Percentiles rank a stretch among this genome's conserved stretches.
Conservation (phyloP, 306 rosid genomes). For the Sicyos edulis region DNA sequence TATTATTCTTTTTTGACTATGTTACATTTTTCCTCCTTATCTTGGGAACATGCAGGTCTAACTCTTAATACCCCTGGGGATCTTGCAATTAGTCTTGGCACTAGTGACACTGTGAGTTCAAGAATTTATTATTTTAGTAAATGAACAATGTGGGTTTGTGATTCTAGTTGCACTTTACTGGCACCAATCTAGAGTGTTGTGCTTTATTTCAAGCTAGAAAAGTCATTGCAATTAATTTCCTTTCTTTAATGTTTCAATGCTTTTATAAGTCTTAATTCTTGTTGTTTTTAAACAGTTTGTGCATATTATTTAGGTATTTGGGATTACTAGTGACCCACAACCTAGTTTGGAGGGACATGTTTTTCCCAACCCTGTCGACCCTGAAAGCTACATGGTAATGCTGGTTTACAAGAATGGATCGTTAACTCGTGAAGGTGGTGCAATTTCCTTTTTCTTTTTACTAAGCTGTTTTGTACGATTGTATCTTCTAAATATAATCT, state of each 20-base stretch:
- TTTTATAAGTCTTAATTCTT: background rate
- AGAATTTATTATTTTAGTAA: constrained; percentile 15
- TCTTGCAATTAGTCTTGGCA: constrained; percentile 92
- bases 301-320: constrained; percentile 52
- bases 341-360: constrained; percentile 93
- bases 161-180: background rate
- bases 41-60: constrained; percentile 61
- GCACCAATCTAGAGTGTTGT: background rate
- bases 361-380: constrained; percentile 89
- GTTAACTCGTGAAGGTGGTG: constrained; percentile 85
- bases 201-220: background rate
- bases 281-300: constrained; percentile 22
- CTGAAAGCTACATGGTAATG: constrained; percentile 89
- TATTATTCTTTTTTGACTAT: background rate
- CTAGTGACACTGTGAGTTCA: constrained; percentile 86
- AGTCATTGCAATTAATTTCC: background rate
- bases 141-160: background rate
- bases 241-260: background rate
- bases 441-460: background rate
- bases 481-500: constrained; percentile 21
- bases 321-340: constrained; percentile 74
- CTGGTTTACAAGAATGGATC: constrained; percentile 92
- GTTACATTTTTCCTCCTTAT: background rate
- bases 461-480: background rate
- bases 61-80: constrained; percentile 90